Evolutionary conservation across 1,139 yeast genomes (phyloP).

Genomic region (Sugiyamaella grinbergsii): DNA sequence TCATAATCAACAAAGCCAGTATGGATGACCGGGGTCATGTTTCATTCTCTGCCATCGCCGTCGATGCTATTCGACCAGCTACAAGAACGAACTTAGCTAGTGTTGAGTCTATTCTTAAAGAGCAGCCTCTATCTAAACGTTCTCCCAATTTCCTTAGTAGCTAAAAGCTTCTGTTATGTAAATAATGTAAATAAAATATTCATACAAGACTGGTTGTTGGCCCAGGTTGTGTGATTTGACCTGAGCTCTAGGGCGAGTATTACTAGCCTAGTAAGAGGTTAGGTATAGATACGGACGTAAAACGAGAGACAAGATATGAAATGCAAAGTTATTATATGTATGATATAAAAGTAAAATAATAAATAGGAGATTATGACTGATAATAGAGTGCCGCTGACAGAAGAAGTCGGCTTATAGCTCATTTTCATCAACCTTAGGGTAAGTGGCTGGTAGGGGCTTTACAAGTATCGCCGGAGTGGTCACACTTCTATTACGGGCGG

Average conservation of each 20-base stretch:
- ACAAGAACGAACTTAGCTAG: conserved; percentile 14
- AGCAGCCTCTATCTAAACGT: neutral
- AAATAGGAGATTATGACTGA: too few relatives aligned
- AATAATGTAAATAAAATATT: conserved; percentile 16
- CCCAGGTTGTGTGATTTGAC: too few relatives aligned
- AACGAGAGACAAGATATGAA: too few relatives aligned
- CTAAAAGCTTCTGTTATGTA: conserved; percentile 1
- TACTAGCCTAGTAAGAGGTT: too few relatives aligned
- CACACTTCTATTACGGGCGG: conserved; percentile 9
- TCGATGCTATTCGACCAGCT: conserved; percentile 19
- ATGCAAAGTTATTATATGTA: too few relatives aligned
- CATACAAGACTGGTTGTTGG: too few relatives aligned
- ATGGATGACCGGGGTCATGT: conserved; percentile 24
- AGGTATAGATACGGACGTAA: too few relatives aligned
- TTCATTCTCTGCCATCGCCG: conserved; percentile 20
- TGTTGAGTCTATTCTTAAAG: conserved; percentile 14
- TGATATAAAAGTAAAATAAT: too few relatives aligned
- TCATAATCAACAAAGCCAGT: conserved; percentile 22
- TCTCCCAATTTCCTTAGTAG: neutral
- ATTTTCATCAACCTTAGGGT: neutral
- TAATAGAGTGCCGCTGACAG: too few relatives aligned
- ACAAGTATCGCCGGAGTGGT: conserved; percentile 2
- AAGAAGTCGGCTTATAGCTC: too few relatives aligned
- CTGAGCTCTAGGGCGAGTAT: too few relatives aligned
- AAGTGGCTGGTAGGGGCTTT: neutral